Conservation (phyloP, 192 early-diverging fungal genomes). For the Cetraspora pellucida region DNA sequence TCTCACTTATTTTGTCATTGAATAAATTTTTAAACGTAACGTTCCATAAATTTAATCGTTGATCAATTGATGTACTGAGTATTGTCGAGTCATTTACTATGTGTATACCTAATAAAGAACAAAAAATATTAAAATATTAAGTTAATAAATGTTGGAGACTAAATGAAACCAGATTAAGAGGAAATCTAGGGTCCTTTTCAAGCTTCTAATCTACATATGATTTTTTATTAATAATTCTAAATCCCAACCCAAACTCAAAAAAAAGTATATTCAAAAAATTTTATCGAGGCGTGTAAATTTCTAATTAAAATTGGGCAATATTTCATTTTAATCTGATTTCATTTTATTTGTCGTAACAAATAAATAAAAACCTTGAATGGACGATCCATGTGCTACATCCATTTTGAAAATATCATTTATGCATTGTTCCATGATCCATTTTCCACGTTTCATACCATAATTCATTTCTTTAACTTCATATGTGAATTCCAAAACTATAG, state of each 20-base stretch:
- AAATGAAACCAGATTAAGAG: neutral
- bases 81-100: slow-evolving; percentile 42
- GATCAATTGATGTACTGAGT: slow-evolving; percentile 67
- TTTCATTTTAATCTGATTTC: no score
- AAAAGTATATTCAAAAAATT: no score
- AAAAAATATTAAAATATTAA: neutral
- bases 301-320: no score
- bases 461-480: slow-evolving; percentile 5
- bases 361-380: slow-evolving; percentile 59
- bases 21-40: slow-evolving; percentile 19
- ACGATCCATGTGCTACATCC: slow-evolving; percentile 64
- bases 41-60: slow-evolving; percentile 64
- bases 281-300: no score
- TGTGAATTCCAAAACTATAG: slow-evolving; percentile 32
- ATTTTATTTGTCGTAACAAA: no score
- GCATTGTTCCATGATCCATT: neutral
- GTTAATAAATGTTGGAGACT: slow-evolving; percentile 9
- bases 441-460: neutral
- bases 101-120: slow-evolving; percentile 43
- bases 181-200: no score
- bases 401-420: slow-evolving; percentile 34
- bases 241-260: no score
- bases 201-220: no score
- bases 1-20: neutral
- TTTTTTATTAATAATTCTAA: no score